These are phyloP conservation scores for Diaporthe citri DNA, from an alignment of 2,329 filamentous ascomycete genomes.

Conservation along the genomic window DNA sequence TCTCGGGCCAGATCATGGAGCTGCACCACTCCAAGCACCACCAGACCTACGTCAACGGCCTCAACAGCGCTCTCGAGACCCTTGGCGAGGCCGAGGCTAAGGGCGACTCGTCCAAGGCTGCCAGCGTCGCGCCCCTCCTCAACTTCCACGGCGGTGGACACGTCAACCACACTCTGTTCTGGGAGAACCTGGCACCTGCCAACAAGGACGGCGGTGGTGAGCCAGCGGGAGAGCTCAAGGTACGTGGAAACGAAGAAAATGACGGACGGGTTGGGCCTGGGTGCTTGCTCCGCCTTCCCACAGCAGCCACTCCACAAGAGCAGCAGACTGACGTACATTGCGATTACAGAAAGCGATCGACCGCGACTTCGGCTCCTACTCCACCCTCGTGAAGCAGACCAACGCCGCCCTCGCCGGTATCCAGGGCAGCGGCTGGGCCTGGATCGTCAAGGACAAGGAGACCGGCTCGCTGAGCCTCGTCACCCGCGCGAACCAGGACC, in stretches of 20 bases:
- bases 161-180: slow-evolving; percentile 94
- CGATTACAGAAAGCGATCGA: slow-evolving; percentile 67
- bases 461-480: slow-evolving; percentile 73
- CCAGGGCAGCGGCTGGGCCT: slow-evolving; percentile 91
- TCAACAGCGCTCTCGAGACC: slow-evolving; percentile 75
- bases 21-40: slow-evolving; percentile 86
- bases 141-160: slow-evolving; percentile 94
- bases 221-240: slow-evolving; percentile 71
- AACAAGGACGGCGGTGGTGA: slow-evolving; percentile 73
- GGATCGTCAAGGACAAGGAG: slow-evolving; percentile 81
- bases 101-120: slow-evolving; percentile 67
- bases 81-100: slow-evolving; percentile 73
- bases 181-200: slow-evolving; percentile 83
- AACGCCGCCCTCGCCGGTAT: slow-evolving; percentile 78
- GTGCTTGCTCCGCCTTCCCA: not conserved
- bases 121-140: slow-evolving; percentile 67
- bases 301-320: not conserved
- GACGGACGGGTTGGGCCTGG: not conserved
- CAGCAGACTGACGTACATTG: not conserved
- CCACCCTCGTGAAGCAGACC: slow-evolving; percentile 75
- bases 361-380: slow-evolving; percentile 75
- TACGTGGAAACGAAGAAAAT: slow-evolving; percentile 42
- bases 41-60: slow-evolving; percentile 81
- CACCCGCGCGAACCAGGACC: slow-evolving; percentile 89
- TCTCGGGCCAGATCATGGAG: slow-evolving; percentile 84